phyloP scores from a whole-genome alignment of 768 basidiomycete species.

The Agaricus bisporus region DNA sequence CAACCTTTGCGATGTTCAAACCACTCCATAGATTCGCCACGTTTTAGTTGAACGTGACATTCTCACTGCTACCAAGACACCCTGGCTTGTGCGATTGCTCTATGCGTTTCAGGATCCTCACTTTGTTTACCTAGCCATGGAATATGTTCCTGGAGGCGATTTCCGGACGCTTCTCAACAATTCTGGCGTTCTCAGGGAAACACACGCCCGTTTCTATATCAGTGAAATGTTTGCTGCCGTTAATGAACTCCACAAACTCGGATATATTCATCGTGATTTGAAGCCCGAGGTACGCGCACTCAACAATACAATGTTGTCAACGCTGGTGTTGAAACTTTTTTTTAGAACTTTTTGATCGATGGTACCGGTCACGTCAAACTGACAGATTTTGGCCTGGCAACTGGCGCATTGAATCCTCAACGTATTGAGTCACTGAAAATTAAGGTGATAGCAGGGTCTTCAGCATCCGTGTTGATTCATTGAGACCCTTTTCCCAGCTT shows the following conservation, averaged over 20 bases:
- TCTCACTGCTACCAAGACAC: conserved; percentile 92
- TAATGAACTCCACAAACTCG: conserved; percentile 91
- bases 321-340: not conserved
- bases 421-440: conserved; percentile 92
- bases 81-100: conserved; percentile 91
- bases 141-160: conserved; percentile 98
- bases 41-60: conserved; percentile 98
- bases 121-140: conserved; percentile 96
- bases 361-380: conserved; percentile 94
- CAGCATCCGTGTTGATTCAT: not conserved
- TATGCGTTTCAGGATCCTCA: conserved; percentile 96
- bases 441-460: conserved; percentile 47
- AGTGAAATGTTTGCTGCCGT: conserved; percentile 97
- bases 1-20: not conserved
- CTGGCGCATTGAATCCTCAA: conserved; percentile 90
- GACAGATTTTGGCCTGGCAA: conserved; percentile 96
- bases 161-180: conserved; percentile 97
- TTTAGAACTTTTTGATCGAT: conserved; percentile 94
- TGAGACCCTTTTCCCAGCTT: conserved; percentile 42
- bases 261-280: conserved; percentile 96
- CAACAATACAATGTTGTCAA: not conserved
- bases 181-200: conserved; percentile 95
- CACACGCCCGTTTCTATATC: conserved; percentile 95
- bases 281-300: conserved; percentile 79
- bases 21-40: conserved; percentile 71